These are phyloP conservation scores for Venturiaceae sp. DNA, from an alignment of 2,329 filamentous ascomycete species.

Conservation along the genomic window DNA sequence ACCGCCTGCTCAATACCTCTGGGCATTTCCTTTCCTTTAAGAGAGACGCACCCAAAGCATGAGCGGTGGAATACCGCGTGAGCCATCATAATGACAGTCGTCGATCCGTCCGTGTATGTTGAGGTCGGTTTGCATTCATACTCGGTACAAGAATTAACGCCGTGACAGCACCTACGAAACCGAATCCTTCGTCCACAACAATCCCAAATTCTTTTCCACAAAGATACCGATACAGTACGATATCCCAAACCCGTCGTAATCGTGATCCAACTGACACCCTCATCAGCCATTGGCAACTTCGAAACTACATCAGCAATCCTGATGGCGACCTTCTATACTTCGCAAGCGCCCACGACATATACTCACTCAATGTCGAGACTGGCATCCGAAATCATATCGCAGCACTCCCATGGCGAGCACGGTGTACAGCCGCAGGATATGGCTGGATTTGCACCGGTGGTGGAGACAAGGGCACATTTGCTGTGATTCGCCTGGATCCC, in stretches of 20 bases:
- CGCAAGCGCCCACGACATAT: slow-evolving; percentile 58
- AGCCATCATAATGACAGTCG: neutral
- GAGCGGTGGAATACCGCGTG: neutral
- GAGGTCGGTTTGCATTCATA: neutral
- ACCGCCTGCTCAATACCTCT: neutral
- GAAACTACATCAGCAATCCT: slow-evolving; percentile 78
- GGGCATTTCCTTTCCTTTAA: neutral
- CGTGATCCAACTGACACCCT: neutral
- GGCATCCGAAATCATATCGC: slow-evolving; percentile 65
- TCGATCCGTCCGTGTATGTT: slow-evolving; percentile 3
- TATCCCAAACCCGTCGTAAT: too few species aligned
- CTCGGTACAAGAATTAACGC: neutral
- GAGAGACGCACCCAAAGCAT: neutral
- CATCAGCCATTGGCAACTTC: slow-evolving; percentile 72
- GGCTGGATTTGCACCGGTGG: slow-evolving; percentile 90
- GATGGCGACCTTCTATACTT: slow-evolving; percentile 75
- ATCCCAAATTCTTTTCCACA: slow-evolving; percentile 36
- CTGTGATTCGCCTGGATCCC: slow-evolving; percentile 56
- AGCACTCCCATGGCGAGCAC: slow-evolving; percentile 58
- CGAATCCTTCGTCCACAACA: slow-evolving; percentile 32
- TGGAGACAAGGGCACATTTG: slow-evolving; percentile 73
- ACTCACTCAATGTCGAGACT: slow-evolving; percentile 51
- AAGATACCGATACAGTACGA: slow-evolving; percentile 38
- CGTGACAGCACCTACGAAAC: slow-evolving; percentile 32
- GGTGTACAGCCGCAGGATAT: slow-evolving; percentile 76